phyloP scores from a whole-genome alignment of 495 filamentous ascomycete species.

The Gamarada debralockiae region DNA sequence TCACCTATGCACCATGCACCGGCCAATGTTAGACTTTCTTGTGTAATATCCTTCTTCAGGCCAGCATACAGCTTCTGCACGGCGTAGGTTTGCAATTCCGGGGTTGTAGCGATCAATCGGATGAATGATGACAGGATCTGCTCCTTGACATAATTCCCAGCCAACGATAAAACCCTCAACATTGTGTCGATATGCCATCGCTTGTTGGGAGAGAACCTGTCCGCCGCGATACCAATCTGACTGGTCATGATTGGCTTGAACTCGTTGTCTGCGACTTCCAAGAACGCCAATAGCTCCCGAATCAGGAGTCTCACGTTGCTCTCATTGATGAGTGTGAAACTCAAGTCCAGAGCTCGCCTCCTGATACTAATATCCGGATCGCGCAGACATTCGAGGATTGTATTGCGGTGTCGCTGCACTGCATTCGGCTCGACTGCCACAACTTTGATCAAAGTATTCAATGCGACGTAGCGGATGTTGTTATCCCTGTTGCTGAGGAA shows the following conservation, averaged over 20 bases:
- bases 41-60: constrained; percentile 92
- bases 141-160: constrained; percentile 95
- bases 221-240: constrained; percentile 95
- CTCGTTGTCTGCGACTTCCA: constrained; percentile 95
- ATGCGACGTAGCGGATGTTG: constrained; percentile 96
- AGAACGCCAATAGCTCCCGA: constrained; percentile 85
- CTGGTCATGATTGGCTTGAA: constrained; percentile 97
- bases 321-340: constrained; percentile 97
- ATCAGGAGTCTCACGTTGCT: constrained; percentile 91
- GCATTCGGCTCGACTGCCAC: constrained; percentile 97
- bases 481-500: constrained; percentile 97
- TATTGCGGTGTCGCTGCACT: constrained; percentile 94
- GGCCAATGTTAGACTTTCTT: constrained; percentile 89
- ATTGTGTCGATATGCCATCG: constrained; percentile 98
- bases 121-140: constrained; percentile 96
- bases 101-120: constrained; percentile 88
- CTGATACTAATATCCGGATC: constrained; percentile 99
- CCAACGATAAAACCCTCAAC: constrained; percentile 88
- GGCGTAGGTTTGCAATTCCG: constrained; percentile 93
- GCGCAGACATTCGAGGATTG: constrained; percentile 90
- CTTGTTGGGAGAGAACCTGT: constrained; percentile 93
- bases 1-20: constrained; percentile 99
- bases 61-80: constrained; percentile 90
- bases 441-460: constrained; percentile 97
- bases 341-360: constrained; percentile 88